A percentile compares a stretch with the other conserved stretches of the same genome.
Conservation (phyloP, 371 early-diverging fungal genomes). For the Phascolomyces articulosus region DNA sequence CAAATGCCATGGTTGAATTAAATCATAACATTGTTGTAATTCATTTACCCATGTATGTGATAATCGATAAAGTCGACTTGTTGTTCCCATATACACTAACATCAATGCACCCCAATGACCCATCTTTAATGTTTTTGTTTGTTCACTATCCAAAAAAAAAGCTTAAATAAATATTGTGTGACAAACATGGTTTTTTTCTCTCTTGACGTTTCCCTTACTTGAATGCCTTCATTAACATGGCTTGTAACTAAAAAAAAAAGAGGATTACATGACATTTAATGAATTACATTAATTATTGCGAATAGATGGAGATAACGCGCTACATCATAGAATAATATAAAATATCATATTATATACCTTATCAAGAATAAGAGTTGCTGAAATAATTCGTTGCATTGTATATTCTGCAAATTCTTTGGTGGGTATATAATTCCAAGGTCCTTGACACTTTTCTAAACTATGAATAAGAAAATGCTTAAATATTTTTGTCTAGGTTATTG, state of each 20-base stretch:
- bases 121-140: constrained; percentile 31
- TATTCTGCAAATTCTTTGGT: constrained; percentile 40
- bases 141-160: constrained; percentile 19
- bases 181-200: background rate
- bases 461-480: too few species aligned
- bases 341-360: constrained; percentile 17
- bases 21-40: constrained; percentile 38
- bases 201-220: background rate
- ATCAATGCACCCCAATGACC: constrained; percentile 45
- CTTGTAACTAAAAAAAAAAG: constrained; percentile 21
- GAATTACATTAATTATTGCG: too few species aligned
- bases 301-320: too few species aligned
- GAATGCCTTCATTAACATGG: constrained; percentile 30
- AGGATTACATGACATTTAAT: too few species aligned
- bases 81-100: constrained; percentile 37
- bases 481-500: background rate
- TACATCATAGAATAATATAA: background rate
- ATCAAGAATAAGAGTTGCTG: constrained; percentile 36
- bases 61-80: constrained; percentile 35
- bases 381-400: constrained; percentile 40
- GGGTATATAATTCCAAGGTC: constrained; percentile 36
- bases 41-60: constrained; percentile 29
- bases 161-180: background rate
- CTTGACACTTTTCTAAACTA: constrained; percentile 29
- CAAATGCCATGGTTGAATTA: constrained; percentile 32